Base-by-base conservation (phyloP, 148 eudicot species). In the Agrostemma githago region DNA sequence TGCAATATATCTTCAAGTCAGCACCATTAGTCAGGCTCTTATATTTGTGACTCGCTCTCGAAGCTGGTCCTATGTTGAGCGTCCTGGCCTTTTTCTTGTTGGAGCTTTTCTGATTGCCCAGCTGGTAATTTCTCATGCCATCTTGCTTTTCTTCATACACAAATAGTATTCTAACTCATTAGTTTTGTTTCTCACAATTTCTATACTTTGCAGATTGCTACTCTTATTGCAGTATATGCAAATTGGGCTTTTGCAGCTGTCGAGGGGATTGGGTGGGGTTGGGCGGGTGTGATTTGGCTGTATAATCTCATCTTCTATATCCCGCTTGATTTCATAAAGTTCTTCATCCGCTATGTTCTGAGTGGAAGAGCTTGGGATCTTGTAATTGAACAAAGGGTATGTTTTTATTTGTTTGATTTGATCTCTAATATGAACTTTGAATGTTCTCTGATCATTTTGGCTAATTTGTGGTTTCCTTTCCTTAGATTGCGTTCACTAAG, bases 321-420 rank as follows among this genome's bases (percentile, higher is more conserved):
- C 73, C 97, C 99, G 2, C 99, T 95, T 19, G 99, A 95, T 83
- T 59, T 92, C 40, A 86, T 95, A 60, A 95, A 95, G 83, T 95
- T 95, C 82, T 76, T 85, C 26, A 88, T 78, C 41, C 97, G 99
- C 39, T 95, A 95, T 74, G 90, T 86, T 62, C 82, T 92, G 41
- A 92, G 96, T 78, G 99, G 99, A 75, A 81, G 89, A 81, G 99
- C 99, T 44, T 95, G 99, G 99, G 97, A 95, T 81, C 97, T 92
- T 73, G 97, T 95, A 74, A 82, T 95, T 17, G 99, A 95, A 78
- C 90, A 79, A 86, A 90, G 97, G 97, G 97, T 95, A 91, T 40
- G 78, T 17, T 43, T 71, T 10, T 70, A 51, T 8, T 76, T 73
- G 16, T n/a, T 11, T 16, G 68, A 26, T 26, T 26, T 26, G 34